A percentile compares a stretch with the other conserved stretches of the same genome.
These are phyloP conservation scores for Neurospora sp. DNA, from an alignment of 495 filamentous ascomycete genomes.

Conservation along the genomic window DNA sequence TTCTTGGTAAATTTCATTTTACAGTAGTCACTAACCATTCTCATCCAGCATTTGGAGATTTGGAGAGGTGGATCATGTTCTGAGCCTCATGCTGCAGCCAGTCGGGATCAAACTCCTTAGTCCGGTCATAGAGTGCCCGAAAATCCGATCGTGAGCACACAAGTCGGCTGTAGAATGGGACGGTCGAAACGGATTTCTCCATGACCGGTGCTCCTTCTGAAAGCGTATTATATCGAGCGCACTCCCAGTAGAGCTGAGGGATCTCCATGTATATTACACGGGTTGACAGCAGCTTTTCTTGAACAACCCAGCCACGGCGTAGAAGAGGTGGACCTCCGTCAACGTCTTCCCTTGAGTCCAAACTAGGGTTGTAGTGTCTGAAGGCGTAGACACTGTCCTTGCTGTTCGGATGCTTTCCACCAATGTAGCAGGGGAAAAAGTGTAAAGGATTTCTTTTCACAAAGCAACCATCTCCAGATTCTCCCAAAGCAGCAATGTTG, in stretches of 20 bases:
- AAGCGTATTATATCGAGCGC: background rate
- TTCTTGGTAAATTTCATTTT: conserved; percentile 5
- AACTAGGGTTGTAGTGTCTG: background rate
- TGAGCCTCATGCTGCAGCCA: background rate
- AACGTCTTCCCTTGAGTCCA: background rate
- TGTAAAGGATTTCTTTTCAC: background rate
- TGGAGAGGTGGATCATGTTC: background rate
- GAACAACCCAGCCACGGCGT: background rate
- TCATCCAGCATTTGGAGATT: background rate
- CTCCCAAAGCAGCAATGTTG: background rate
- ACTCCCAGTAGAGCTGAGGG: background rate
- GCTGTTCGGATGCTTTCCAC: background rate
- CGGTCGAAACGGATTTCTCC: fast-evolving
- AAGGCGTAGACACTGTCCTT: background rate
- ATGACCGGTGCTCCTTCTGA: background rate
- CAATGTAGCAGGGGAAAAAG: background rate
- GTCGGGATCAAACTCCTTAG: background rate
- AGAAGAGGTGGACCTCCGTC: background rate
- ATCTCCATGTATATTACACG: background rate
- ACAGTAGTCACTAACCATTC: conserved; percentile 1
- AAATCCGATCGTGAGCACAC: background rate
- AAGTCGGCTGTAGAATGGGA: background rate
- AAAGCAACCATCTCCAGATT: background rate
- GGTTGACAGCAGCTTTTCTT: background rate
- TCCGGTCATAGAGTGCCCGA: background rate